Evolutionary conservation across 257 asterid genomes (phyloP).

Genomic region (Agastache rugosa): DNA sequence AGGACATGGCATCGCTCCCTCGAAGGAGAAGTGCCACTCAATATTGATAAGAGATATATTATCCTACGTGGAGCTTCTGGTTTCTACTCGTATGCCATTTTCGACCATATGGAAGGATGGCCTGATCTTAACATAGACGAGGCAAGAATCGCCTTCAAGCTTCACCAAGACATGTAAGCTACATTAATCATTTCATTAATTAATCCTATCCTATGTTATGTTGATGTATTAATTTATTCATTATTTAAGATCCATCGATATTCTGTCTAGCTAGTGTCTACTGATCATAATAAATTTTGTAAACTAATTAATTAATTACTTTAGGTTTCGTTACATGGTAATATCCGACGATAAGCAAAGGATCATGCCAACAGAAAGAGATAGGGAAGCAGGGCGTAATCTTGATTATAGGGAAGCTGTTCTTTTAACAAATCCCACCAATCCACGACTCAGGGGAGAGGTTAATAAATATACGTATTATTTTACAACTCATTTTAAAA

Average conservation of each 20-base stretch:
- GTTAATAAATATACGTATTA: no score
- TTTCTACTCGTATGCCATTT: slow-evolving; percentile 69
- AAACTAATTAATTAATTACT: neutral
- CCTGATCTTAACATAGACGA: slow-evolving; percentile 67
- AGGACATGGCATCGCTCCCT: slow-evolving; percentile 48
- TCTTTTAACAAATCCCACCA: slow-evolving; percentile 43
- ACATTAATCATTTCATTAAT: no score
- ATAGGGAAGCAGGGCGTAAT: slow-evolving; percentile 43
- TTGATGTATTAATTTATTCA: no score
- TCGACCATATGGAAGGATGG: slow-evolving; percentile 79
- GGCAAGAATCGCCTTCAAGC: slow-evolving; percentile 78
- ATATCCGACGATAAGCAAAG: slow-evolving; percentile 66
- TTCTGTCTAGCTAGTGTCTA: no score
- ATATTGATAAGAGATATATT: slow-evolving; percentile 59
- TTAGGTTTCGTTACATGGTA: slow-evolving; percentile 77
- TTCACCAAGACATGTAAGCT: slow-evolving; percentile 48
- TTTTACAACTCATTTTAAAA: no score
- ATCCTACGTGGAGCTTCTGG: slow-evolving; percentile 72
- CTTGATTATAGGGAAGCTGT: slow-evolving; percentile 79
- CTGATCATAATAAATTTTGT: neutral
- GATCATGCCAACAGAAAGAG: slow-evolving; percentile 62
- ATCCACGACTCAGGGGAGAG: slow-evolving; percentile 49
- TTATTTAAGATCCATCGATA: no score
- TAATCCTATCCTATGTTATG: no score
- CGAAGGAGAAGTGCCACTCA: slow-evolving; percentile 45